phyloP scores from a whole-genome alignment of 768 basidiomycete genomes.

The Solioccasus polychromus region DNA sequence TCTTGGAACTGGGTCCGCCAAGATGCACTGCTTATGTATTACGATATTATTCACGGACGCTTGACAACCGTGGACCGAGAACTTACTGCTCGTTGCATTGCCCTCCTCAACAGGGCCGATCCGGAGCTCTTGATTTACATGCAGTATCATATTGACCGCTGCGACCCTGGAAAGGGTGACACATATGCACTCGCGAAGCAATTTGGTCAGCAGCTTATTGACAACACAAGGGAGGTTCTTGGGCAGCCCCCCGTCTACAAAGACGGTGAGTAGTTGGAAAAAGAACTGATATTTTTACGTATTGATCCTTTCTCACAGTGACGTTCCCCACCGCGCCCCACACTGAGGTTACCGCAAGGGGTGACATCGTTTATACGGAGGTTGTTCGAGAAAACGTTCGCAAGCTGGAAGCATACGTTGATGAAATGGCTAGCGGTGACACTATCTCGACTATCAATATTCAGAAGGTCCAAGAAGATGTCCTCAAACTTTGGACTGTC shows the following conservation, averaged over 20 bases:
- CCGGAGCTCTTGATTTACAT: slow-evolving; percentile 89
- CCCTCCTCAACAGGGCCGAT: slow-evolving; percentile 96
- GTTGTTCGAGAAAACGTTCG: slow-evolving; percentile 95
- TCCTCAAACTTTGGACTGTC: slow-evolving; percentile 94
- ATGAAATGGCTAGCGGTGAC: slow-evolving; percentile 97
- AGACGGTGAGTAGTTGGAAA: slow-evolving; percentile 67
- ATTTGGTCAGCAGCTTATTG: slow-evolving; percentile 92
- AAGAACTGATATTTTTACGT: background rate
- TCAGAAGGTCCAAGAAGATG: slow-evolving; percentile 96
- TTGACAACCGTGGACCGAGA: slow-evolving; percentile 93
- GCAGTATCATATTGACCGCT: slow-evolving; percentile 90
- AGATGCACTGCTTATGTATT: slow-evolving; percentile 94
- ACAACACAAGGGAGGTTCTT: slow-evolving; percentile 87
- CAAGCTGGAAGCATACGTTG: slow-evolving; percentile 95
- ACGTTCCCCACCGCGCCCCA: slow-evolving; percentile 98
- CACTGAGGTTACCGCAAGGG: slow-evolving; percentile 90
- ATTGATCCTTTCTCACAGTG: slow-evolving; percentile 43
- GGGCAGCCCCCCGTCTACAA: slow-evolving; percentile 88
- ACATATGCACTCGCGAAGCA: slow-evolving; percentile 95
- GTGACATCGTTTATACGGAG: slow-evolving; percentile 93
- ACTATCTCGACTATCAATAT: slow-evolving; percentile 86
- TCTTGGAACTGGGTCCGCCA: slow-evolving; percentile 99
- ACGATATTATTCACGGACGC: slow-evolving; percentile 96
- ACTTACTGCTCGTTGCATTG: slow-evolving; percentile 95
- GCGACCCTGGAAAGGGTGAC: slow-evolving; percentile 78